Evolutionary conservation across 345 rosid genomes (phyloP).

Genomic region (Populus nigra): DNA sequence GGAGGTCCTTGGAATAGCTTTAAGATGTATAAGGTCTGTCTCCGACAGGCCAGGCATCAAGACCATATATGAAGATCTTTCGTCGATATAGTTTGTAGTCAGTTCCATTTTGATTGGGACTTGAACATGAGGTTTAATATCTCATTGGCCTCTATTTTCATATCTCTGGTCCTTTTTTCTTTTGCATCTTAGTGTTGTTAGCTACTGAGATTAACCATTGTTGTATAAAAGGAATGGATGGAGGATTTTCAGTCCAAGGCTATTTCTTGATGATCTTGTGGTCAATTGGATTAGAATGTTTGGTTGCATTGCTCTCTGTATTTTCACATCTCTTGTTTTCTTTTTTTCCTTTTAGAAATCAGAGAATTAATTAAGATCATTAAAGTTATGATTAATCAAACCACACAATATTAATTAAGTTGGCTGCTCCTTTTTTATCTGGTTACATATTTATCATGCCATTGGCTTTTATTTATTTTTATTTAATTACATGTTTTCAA

Average conservation of each 20-base stretch:
- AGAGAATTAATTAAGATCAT: too few relatives aligned
- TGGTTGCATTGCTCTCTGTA: neutral
- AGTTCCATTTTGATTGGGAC: conserved; percentile 9
- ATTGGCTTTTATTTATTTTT: too few relatives aligned
- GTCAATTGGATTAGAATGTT: neutral
- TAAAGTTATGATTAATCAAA: too few relatives aligned
- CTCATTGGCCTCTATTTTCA: conserved; percentile 31
- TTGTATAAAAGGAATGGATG: conserved; percentile 27
- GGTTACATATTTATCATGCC: too few relatives aligned
- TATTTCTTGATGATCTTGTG: neutral
- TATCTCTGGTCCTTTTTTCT: neutral
- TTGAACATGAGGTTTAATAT: conserved; percentile 31
- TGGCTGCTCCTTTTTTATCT: too few relatives aligned
- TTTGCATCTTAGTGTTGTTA: conserved; percentile 15
- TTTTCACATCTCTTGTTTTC: too few relatives aligned
- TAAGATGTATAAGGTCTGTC: conserved; percentile 68
- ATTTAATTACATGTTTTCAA: too few relatives aligned
- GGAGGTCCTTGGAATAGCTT: conserved; percentile 88
- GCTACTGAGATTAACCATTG: conserved; percentile 14
- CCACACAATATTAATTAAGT: too few relatives aligned
- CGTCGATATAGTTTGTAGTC: conserved; percentile 55
- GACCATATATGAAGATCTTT: conserved; percentile 93
- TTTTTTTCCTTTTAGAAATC: too few relatives aligned
- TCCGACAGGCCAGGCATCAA: conserved; percentile 97
- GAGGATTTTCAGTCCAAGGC: conserved; percentile 9